These are phyloP conservation scores for Phtheirospermum japonicum DNA, from an alignment of 257 asterid species.

Conservation along the genomic window DNA sequence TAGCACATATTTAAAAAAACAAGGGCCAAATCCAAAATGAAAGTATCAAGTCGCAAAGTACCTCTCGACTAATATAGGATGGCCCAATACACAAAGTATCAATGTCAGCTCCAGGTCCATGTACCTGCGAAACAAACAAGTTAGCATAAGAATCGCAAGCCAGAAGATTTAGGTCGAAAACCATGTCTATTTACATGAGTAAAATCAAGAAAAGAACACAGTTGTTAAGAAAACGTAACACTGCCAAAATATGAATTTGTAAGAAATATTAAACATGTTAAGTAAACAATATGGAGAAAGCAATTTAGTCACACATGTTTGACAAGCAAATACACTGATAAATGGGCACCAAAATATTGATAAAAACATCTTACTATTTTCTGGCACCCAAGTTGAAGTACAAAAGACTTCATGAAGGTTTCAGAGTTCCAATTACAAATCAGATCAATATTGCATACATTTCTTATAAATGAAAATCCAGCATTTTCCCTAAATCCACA, in stretches of 20 bases:
- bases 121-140: slow-evolving; percentile 42
- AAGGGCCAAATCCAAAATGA: slow-evolving; percentile 11
- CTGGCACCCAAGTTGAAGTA: slow-evolving; percentile 3
- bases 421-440: background rate
- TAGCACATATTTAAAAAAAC: slow-evolving; percentile 10
- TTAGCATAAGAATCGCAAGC: background rate
- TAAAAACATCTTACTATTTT: background rate
- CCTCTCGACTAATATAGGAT: slow-evolving; percentile 61
- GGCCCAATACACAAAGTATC: slow-evolving; percentile 75
- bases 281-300: background rate
- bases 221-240: background rate
- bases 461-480: background rate
- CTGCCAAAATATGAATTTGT: slow-evolving; percentile 1
- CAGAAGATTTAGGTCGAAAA: too few relatives aligned
- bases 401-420: background rate
- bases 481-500: too few relatives aligned
- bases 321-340: background rate
- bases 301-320: background rate
- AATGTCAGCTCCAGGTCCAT: slow-evolving; percentile 74
- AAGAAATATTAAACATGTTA: too few relatives aligned
- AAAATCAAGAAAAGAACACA: background rate
- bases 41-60: slow-evolving; percentile 14
- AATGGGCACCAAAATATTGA: background rate
- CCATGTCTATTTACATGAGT: background rate
- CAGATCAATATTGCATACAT: slow-evolving; percentile 6